Evolutionary conservation across 345 rosid genomes (phyloP).

Genomic region (Psidium guajava): DNA sequence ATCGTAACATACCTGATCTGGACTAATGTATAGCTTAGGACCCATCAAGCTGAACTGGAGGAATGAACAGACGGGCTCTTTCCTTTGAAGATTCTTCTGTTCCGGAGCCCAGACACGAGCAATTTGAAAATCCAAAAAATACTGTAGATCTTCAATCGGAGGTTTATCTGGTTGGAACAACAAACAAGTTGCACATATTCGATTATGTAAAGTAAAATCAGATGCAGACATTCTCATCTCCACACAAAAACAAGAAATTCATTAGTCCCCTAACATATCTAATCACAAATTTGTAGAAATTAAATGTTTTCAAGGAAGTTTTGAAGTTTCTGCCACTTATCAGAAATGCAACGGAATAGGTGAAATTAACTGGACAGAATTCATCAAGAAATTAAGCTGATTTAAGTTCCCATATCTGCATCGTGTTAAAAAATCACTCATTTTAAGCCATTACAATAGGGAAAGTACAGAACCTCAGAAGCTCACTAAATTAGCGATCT

Average conservation of each 20-base stretch:
- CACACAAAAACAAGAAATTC: not conserved
- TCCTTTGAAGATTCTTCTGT: conserved; percentile 75
- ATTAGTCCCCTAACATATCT: not conserved
- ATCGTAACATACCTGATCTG: conserved; percentile 62
- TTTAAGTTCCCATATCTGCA: not conserved
- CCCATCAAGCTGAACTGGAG: conserved; percentile 99
- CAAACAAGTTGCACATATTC: not conserved
- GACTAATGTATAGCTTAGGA: conserved; percentile 90
- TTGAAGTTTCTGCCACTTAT: not conserved
- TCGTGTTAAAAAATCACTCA: not conserved
- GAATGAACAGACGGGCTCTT: conserved; percentile 80
- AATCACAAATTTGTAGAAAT: not conserved
- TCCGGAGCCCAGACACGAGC: conserved; percentile 91
- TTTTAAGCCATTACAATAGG: not conserved
- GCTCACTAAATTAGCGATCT: not conserved
- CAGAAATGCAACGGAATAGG: not conserved
- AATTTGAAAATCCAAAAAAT: conserved; percentile 90
- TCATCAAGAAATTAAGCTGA: not conserved
- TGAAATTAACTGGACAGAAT: not conserved
- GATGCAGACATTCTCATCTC: not conserved
- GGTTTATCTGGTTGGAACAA: conserved; percentile 60
- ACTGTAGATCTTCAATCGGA: conserved; percentile 91
- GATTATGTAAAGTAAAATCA: not conserved
- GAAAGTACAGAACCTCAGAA: not conserved
- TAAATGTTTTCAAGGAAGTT: not conserved